These are phyloP conservation scores for Clarkia xantiana DNA, from an alignment of 345 rosid genomes.

Conservation along the genomic window DNA sequence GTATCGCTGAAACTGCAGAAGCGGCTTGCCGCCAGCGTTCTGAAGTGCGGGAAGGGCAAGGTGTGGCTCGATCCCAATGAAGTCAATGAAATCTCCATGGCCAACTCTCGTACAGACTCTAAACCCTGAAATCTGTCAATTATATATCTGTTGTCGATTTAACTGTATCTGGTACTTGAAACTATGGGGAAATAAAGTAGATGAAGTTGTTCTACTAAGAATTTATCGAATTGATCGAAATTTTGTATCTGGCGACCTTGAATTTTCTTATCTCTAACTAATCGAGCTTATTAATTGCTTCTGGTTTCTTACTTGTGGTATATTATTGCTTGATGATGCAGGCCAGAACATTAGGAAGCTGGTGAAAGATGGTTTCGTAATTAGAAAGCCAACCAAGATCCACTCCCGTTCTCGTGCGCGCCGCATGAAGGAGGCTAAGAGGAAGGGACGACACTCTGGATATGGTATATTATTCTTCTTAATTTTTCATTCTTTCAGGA, in stretches of 20 bases:
- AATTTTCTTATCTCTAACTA: too few species aligned
- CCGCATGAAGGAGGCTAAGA: slow-evolving; percentile 69
- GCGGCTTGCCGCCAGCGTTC: slow-evolving; percentile 67
- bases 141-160: too few species aligned
- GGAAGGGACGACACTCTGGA: slow-evolving; percentile 95
- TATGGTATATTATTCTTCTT: slow-evolving; percentile 35
- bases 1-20: slow-evolving; percentile 81
- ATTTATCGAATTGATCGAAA: too few species aligned
- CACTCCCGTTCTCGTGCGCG: slow-evolving; percentile 94
- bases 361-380: slow-evolving; percentile 91
- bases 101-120: slow-evolving; percentile 64
- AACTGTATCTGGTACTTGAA: too few species aligned
- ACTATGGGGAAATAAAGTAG: too few species aligned
- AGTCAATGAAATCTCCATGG: slow-evolving; percentile 75
- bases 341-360: slow-evolving; percentile 95
- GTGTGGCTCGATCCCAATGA: slow-evolving; percentile 95
- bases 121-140: background rate
- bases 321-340: slow-evolving; percentile 8
- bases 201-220: too few species aligned
- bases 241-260: too few species aligned
- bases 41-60: slow-evolving; percentile 69
- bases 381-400: slow-evolving; percentile 93
- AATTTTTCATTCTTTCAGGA: background rate
- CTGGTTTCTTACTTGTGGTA: too few species aligned
- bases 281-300: too few species aligned